Base-by-base conservation (phyloP, 352 stramenopile species). In the Globisporangium carolinianum region DNA sequence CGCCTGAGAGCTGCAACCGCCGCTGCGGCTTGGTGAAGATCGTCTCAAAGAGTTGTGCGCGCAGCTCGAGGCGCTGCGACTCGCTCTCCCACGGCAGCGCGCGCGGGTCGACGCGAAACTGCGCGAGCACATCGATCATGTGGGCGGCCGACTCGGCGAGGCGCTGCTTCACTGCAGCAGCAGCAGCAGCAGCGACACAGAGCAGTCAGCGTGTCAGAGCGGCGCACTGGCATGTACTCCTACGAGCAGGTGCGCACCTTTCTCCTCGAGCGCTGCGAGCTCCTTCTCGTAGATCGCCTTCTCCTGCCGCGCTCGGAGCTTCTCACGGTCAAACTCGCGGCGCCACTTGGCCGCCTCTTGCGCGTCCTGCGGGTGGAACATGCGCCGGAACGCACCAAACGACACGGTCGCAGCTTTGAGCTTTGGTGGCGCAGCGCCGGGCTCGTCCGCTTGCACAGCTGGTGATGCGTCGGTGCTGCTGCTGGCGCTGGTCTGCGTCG, bases 261-360 rank as follows among this genome's bases (percentile, higher is more conserved):
- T 87, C 37, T 86, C 73, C 57, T 93, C 83, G 36, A 93, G 59
- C 4, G 67, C 69, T 12, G 76, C 67, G 45, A 91, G 65, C 39
- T 93, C 79, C 5, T 67, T 75, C 14, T 70, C 70, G 53, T 89
- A 89, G 17, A 89, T 82, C 50, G 87, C 79, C 47, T 88, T 80
- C 51, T 93, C 81, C 38, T 90, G 75, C 4, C 58, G 67, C 55
- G 75, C 60, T 0, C 70, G 71, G 1, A 71, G 61, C 37, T 83
- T 85, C 43, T 91, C 79, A 0, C 71, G 61, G n/a, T 91, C 79
- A 42, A 89, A 86, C 53, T 93, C 81, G 14, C 73, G 75, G 47
- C 76, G 76, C 83, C 83, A 93, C 9, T 60, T 71, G 2, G 64
- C 63, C 8, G 68, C 65, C 12, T 87, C 75, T 38, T 81, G 60